phyloP scores from a whole-genome alignment of 2,329 filamentous ascomycete species.

The Ceratocystis variospora region DNA sequence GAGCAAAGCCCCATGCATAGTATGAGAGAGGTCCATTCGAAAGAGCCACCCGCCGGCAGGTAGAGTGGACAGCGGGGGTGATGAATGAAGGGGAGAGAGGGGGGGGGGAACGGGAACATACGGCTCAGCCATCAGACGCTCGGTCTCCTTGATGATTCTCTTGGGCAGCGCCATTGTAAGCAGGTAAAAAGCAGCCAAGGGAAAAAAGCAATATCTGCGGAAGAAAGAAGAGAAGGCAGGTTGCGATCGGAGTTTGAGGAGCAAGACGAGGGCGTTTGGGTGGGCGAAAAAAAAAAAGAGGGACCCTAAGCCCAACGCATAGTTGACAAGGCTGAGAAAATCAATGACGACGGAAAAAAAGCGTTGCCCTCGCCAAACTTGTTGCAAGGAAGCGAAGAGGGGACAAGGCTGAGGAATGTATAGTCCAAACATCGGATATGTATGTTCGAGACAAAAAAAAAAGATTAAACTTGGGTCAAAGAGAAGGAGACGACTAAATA shows the following conservation, averaged over 20 bases:
- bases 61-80: not conserved
- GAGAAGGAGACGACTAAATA: too few species aligned
- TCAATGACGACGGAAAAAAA: not conserved
- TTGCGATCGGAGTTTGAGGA: not conserved
- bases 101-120: constrained; percentile 37
- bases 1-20: not conserved
- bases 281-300: not conserved
- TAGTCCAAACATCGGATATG: not conserved
- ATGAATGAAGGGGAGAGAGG: not conserved
- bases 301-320: not conserved
- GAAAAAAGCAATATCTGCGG: not conserved
- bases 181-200: not conserved
- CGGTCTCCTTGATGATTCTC: constrained; percentile 96
- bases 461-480: not conserved
- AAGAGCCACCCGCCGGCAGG: not conserved
- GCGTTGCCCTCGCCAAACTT: not conserved
- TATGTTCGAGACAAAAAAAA: too few species aligned
- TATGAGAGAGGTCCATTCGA: not conserved
- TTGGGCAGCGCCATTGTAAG: constrained; percentile 65
- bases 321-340: constrained; percentile 1
- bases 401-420: not conserved
- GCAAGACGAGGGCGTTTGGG: not conserved
- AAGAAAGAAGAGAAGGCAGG: not conserved
- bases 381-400: not conserved
- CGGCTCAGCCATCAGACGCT: constrained; percentile 93